Evolutionary conservation across 2,329 filamentous ascomycete genomes (phyloP), one percentile per base, ranked within the genome.

Genomic region (Aspergillus sp.): DNA sequence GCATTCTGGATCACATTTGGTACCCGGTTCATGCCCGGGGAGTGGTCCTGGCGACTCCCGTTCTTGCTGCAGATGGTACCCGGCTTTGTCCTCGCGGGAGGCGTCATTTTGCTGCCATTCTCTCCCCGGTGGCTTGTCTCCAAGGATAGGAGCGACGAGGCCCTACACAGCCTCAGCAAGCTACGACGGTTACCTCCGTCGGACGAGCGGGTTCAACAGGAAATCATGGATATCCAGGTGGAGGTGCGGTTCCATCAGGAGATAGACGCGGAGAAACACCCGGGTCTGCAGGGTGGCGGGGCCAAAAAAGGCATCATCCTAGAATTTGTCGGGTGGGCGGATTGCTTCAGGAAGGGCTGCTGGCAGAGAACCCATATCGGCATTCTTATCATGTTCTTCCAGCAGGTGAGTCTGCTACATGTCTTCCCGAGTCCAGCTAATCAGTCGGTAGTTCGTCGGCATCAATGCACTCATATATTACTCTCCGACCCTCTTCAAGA

Each of bases 391-490:
- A 69, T 71, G 61, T 75, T 76, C 45, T 77, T 75, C 48, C 72
- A 76, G 35, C 71, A 73, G 44, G 54, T 60, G 14, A 33, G 42
- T 35, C 16, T 15, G 13, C 4, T 7, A 7, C 8, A 10, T 2
- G 10, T 10, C 10, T n/a, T 10, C 15, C 4, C 25, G 29, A 32
- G 14, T 32, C 22, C 37, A 4, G 34, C 36, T 17, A 22, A 43
- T 26, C 1, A 3, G 2, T 22, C 10, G 5, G 10, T 34, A 59
- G 49, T 69, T 71, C 28, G 55, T 64, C 4, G 69, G 68, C 0
- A 69, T 74, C 48, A 74, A 72, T 38, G 67, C 74, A 2, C 65
- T 79, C 1, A 62, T 61, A 14, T 78, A 78, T 57, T 80, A 77
- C 52, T 73, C 72, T 15, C 73, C 74, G 0, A 72, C 74, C 10